These are phyloP conservation scores for Serendipita sp. DNA, from an alignment of 768 basidiomycete genomes.

Conservation along the genomic window DNA sequence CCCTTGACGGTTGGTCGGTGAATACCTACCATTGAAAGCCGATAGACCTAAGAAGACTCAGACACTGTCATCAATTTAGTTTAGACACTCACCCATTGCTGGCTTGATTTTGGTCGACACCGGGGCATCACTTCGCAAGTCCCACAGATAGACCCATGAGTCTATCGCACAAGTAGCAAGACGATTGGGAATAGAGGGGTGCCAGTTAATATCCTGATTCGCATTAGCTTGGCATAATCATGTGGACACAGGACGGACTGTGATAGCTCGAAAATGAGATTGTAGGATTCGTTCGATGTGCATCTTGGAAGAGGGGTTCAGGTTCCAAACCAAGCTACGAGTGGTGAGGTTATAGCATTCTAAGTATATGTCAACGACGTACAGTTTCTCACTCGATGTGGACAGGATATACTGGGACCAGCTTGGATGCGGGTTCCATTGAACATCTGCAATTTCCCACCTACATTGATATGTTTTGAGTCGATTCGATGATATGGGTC, in stretches of 20 bases:
- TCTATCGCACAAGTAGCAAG: constrained; percentile 89
- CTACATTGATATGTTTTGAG: constrained; percentile 21
- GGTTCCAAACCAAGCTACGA: constrained; percentile 80
- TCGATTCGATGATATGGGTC: neutral
- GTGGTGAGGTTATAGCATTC: neutral
- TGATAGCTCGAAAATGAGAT: constrained; percentile 88
- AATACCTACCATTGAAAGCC: constrained; percentile 36
- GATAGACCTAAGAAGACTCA: constrained; percentile 30
- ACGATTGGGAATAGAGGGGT: constrained; percentile 64
- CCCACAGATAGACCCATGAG: constrained; percentile 92
- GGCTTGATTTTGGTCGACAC: constrained; percentile 45
- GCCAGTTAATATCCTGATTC: constrained; percentile 80
- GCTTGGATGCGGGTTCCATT: constrained; percentile 76
- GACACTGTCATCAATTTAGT: neutral
- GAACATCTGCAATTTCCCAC: constrained; percentile 89
- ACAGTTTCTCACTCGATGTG: constrained; percentile 82
- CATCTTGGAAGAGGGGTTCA: constrained; percentile 54
- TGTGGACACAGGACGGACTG: constrained; percentile 20
- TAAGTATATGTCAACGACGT: constrained; percentile 16
- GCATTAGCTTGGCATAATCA: neutral
- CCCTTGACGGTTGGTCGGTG: neutral
- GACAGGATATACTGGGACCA: constrained; percentile 72
- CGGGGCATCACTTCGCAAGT: constrained; percentile 51
- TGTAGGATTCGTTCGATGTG: constrained; percentile 74
- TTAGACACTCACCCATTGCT: neutral